These are phyloP conservation scores for Coemansia sp. DNA, from an alignment of 192 early-diverging fungal species.

Conservation along the genomic window DNA sequence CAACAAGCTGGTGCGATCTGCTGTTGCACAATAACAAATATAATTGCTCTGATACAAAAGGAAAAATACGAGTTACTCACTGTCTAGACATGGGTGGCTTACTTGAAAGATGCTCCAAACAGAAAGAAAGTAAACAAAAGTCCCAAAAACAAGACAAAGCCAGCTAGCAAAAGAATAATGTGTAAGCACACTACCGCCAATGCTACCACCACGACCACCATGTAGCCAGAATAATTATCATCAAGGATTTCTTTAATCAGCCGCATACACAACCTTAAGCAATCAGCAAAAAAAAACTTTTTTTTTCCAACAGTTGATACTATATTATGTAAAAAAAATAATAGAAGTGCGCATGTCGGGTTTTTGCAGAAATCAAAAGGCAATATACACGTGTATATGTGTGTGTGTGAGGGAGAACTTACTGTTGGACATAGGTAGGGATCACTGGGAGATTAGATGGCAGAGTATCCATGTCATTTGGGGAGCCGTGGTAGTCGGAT, in stretches of 20 bases:
- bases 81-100: no score
- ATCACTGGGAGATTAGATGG: constrained; percentile 40
- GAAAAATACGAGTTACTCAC: no score
- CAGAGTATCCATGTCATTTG: constrained; percentile 38
- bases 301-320: neutral
- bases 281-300: neutral
- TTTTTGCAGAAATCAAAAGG: neutral
- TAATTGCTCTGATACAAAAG: no score
- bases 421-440: constrained; percentile 50
- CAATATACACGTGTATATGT: constrained; percentile 1
- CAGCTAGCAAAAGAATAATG: neutral
- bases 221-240: neutral
- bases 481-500: constrained; percentile 39
- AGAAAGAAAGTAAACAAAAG: neutral
- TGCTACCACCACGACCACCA: neutral
- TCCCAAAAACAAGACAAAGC: neutral
- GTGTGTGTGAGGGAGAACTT: constrained; percentile 29
- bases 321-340: neutral
- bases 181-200: neutral
- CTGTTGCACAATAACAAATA: neutral
- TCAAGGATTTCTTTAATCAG: neutral
- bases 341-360: no score
- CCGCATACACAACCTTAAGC: neutral
- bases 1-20: neutral
- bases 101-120: no score